Base-by-base conservation (phyloP, 2,329 filamentous ascomycete species). In the Ciborinia camelliae region DNA sequence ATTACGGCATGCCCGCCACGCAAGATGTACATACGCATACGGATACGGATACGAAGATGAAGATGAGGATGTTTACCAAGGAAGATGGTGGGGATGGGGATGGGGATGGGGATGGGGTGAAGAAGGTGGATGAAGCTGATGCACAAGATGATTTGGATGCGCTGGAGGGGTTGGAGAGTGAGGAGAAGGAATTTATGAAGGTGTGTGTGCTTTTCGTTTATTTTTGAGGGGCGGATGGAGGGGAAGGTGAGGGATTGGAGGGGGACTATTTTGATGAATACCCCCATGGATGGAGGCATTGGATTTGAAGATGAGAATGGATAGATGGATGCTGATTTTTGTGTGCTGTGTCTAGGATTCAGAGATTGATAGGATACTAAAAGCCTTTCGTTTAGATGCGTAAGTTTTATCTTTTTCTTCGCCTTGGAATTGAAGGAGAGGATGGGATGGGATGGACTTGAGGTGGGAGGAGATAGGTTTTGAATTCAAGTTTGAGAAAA, bases 361-460 rank as follows among this genome's bases (percentile, higher is more conserved):
- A 66, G 94, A 98, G 76, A 98, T 98, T 73, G 91, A 96, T 75
- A 90, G 94, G 67, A 99, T 99, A 71, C 83, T 96, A 71, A 90
- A 90, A 73, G 91, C 93, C 55, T 99, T 99, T 78, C 87, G 90
- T 72, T 86, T 90, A 71, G 87, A 91, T 78, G 85, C 88, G 82
- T 86, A 78, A 76, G 82, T 78, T 41, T 60, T 26, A 51, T 58
- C 39, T 52, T 28, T 28, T 26, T 2, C 58, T 7, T n/a, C 1
- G 5, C 14, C n/a, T 41, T 18, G 26, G 39, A 15, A n/a, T 30
- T 28, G n/a, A 15, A 18, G 18, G 9, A 20, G 45, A 51, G 12
- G 1, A 30, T 20, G 26, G 9, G 18, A 39, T 4, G 3, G 6
- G 18, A 10, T 6, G 3, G 7, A 15, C 0, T 1, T 7, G 39